phyloP scores from a whole-genome alignment of 352 stramenopile genomes.

The Phytophthora pistaciae region DNA sequence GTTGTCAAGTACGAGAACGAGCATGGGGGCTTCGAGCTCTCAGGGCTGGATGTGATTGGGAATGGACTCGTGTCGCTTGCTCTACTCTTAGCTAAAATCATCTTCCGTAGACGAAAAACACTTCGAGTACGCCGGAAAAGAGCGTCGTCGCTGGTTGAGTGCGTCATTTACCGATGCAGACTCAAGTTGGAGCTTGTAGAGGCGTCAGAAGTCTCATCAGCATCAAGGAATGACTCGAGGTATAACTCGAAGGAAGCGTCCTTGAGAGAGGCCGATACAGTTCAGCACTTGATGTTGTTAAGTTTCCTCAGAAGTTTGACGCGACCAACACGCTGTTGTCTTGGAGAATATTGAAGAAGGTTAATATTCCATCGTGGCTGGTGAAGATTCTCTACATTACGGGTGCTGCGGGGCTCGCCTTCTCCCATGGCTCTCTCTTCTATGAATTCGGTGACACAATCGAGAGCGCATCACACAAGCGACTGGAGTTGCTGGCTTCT shows the following conservation, averaged over 20 bases:
- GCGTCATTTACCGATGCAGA: slow-evolving; percentile 35
- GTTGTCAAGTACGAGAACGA: slow-evolving; percentile 29
- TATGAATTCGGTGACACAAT: neutral
- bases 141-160: slow-evolving; percentile 24
- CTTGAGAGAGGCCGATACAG: slow-evolving; percentile 9
- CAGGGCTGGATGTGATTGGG: slow-evolving; percentile 26
- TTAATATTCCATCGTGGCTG: neutral
- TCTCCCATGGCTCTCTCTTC: slow-evolving; percentile 5
- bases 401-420: slow-evolving; percentile 5
- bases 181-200: slow-evolving; percentile 23
- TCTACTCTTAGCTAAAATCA: slow-evolving; percentile 35
- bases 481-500: neutral
- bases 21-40: slow-evolving; percentile 23
- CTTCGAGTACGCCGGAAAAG: slow-evolving; percentile 14
- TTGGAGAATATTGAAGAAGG: neutral
- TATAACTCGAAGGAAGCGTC: slow-evolving; percentile 17
- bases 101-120: slow-evolving; percentile 27
- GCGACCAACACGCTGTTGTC: slow-evolving; percentile 9
- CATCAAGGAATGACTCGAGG: neutral
- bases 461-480: neutral
- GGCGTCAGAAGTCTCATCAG: neutral
- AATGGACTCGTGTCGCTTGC: slow-evolving; percentile 37
- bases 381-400: slow-evolving; percentile 3
- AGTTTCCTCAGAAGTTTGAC: slow-evolving; percentile 12
- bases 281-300: slow-evolving; percentile 36